Evolutionary conservation across 192 early-diverging fungal species (phyloP).

Genomic region (Phlyctochytrium arcticum): DNA sequence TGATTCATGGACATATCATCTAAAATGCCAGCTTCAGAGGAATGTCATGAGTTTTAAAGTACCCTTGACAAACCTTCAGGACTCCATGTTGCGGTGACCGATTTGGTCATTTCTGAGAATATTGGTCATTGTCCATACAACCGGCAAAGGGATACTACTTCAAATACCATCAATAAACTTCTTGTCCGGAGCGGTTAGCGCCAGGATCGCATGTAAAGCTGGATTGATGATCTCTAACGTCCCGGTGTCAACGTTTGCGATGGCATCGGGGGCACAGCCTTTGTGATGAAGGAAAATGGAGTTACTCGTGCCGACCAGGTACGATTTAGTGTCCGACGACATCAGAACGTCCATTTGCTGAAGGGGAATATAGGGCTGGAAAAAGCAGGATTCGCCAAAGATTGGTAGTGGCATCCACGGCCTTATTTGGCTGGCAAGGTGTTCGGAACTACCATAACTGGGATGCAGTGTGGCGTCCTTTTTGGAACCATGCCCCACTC

Average conservation of each 20-base stretch:
- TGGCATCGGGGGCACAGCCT: slow-evolving; percentile 63
- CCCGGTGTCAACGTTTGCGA: slow-evolving; percentile 72
- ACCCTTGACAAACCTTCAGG: slow-evolving; percentile 42
- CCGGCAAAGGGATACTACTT: not conserved
- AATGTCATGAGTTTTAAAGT: not conserved
- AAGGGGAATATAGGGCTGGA: slow-evolving; percentile 78
- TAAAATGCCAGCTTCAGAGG: not conserved
- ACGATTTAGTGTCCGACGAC: slow-evolving; percentile 59
- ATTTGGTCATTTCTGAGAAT: slow-evolving; percentile 55
- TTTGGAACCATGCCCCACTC: not conserved
- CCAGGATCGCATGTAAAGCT: slow-evolving; percentile 45
- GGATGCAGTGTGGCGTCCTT: not conserved
- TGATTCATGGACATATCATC: slow-evolving; percentile 46
- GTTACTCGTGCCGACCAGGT: slow-evolving; percentile 75
- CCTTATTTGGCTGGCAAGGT: not conserved
- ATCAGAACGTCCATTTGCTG: slow-evolving; percentile 79
- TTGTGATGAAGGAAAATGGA: slow-evolving; percentile 76
- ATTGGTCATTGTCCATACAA: not conserved
- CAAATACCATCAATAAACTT: slow-evolving; percentile 65
- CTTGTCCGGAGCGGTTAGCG: slow-evolving; percentile 64
- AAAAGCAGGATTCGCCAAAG: slow-evolving; percentile 47
- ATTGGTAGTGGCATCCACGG: slow-evolving; percentile 34
- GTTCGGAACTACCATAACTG: not conserved
- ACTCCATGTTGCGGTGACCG: slow-evolving; percentile 54
- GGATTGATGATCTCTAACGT: slow-evolving; percentile 68